A percentile compares a stretch with the other conserved stretches of the same genome.
These are phyloP conservation scores for Gossypium sturtianum DNA, from an alignment of 345 rosid genomes.

Conservation along the genomic window DNA sequence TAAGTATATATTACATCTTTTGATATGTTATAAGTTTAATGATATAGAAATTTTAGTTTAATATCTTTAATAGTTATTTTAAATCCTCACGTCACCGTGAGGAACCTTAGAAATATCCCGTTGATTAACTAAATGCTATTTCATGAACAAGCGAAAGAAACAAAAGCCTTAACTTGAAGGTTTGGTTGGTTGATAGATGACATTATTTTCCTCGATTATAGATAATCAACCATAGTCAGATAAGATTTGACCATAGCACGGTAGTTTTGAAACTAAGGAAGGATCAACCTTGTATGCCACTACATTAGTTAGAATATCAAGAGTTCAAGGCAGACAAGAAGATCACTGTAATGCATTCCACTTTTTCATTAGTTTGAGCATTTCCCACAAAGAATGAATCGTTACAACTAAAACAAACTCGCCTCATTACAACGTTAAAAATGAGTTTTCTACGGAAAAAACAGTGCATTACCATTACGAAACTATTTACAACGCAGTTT, in stretches of 20 bases:
- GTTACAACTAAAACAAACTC: neutral
- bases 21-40: no score
- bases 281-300: neutral
- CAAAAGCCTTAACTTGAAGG: neutral
- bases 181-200: neutral
- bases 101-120: no score
- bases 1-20: no score
- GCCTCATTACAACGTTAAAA: neutral
- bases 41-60: no score
- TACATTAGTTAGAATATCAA: neutral
- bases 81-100: no score
- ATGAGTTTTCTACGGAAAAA: neutral
- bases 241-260: neutral
- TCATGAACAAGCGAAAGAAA: no score
- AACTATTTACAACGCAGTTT: neutral
- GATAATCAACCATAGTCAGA: neutral
- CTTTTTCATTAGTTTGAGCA: neutral
- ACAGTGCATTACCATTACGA: neutral
- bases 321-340: neutral
- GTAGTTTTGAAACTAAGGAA: neutral
- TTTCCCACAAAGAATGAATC: neutral
- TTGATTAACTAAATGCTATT: no score
- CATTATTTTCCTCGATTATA: neutral
- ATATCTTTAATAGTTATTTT: no score
- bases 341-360: neutral